Evolutionary conservation across 192 early-diverging fungal genomes (phyloP).

Genomic region (Neocallimastix lanati): DNA sequence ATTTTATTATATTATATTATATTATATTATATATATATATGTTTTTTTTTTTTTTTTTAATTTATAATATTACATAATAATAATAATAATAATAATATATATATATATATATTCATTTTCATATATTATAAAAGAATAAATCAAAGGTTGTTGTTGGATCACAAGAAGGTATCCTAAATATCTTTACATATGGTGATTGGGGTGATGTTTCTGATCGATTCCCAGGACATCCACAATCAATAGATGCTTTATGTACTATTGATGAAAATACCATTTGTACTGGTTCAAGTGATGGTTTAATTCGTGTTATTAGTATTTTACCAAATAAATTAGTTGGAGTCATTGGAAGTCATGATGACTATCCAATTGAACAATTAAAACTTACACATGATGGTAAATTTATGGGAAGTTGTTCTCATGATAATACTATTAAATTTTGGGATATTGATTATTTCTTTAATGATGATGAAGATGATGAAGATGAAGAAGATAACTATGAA

Average conservation of each 20-base stretch:
- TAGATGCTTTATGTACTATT: constrained; percentile 69
- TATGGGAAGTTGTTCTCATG: constrained; percentile 70
- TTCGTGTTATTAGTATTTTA: constrained; percentile 63
- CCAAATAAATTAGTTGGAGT: constrained; percentile 85
- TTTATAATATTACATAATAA: background rate
- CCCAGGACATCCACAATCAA: constrained; percentile 78
- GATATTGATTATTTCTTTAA: constrained; percentile 45
- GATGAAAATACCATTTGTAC: constrained; percentile 72
- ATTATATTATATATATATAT: too few relatives aligned
- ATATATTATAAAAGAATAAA: constrained; percentile 30
- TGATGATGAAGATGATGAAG: constrained; percentile 16
- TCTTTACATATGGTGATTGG: constrained; percentile 84
- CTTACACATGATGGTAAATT: constrained; percentile 51
- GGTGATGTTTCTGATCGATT: constrained; percentile 86
- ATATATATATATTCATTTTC: too few relatives aligned
- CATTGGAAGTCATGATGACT: constrained; percentile 69
- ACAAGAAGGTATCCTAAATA: constrained; percentile 67
- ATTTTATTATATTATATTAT: too few relatives aligned
- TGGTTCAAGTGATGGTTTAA: constrained; percentile 81
- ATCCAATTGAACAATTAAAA: constrained; percentile 64
- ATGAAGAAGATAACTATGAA: constrained; percentile 22
- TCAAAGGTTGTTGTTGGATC: constrained; percentile 79
- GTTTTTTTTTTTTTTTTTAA: background rate
- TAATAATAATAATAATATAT: background rate
- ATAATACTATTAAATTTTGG: constrained; percentile 78